Conservation (phyloP, 2,329 filamentous ascomycete species). For the Acarospora socialis region DNA sequence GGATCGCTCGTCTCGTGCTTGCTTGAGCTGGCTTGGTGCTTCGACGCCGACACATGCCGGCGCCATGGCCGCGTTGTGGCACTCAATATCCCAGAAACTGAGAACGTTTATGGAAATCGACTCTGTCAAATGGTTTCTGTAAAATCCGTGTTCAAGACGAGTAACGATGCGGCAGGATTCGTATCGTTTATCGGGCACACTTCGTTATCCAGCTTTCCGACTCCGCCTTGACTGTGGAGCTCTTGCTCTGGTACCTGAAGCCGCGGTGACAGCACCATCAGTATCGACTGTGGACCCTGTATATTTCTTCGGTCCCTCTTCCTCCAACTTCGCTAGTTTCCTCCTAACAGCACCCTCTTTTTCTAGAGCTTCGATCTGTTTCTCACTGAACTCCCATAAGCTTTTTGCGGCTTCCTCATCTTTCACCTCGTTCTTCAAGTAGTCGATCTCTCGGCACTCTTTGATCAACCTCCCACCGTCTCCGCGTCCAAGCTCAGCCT, state of each 20-base stretch:
- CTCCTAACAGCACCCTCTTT: conserved; percentile 57
- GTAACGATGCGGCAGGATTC: too few species aligned
- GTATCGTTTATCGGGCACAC: background rate
- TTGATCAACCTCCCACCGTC: conserved; percentile 64
- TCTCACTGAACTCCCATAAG: conserved; percentile 81
- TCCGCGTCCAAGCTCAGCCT: conserved; percentile 51
- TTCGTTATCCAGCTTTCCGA: conserved; percentile 18
- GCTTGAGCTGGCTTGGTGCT: too few species aligned
- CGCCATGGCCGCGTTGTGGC: too few species aligned
- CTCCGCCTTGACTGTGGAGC: conserved; percentile 27
- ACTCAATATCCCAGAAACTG: too few species aligned
- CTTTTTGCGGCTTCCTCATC: conserved; percentile 70
- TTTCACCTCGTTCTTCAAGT: conserved; percentile 56
- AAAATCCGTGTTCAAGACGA: too few species aligned
- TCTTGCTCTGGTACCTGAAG: too few species aligned
- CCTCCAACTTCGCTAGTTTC: conserved; percentile 41
- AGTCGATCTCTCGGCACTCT: conserved; percentile 68
- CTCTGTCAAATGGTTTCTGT: too few species aligned
- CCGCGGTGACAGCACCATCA: too few species aligned
- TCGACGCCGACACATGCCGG: too few species aligned
- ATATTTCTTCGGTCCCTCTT: conserved; percentile 18
- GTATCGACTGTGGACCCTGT: too few species aligned
- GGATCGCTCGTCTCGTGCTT: too few species aligned
- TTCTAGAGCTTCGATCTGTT: conserved; percentile 66
- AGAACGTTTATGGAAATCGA: too few species aligned